These are phyloP conservation scores for Hypomyces perniciosus DNA, from an alignment of 2,329 filamentous ascomycete genomes.

Conservation along the genomic window DNA sequence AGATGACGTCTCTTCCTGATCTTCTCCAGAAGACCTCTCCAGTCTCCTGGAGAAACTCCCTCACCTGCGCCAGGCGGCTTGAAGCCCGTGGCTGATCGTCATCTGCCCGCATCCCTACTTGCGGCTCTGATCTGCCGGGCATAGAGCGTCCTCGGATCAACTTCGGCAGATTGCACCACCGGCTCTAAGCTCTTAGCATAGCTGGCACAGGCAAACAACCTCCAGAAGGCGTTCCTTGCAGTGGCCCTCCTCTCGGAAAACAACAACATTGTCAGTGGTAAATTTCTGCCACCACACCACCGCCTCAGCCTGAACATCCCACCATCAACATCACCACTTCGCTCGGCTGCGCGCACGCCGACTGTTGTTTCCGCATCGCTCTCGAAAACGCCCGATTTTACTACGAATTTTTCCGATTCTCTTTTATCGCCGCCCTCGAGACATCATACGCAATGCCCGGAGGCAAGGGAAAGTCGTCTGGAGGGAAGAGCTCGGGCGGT, in stretches of 20 bases:
- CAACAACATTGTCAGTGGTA: conserved; percentile 16
- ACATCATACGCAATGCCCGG: conserved; percentile 55
- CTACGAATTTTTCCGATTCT: conserved; percentile 1
- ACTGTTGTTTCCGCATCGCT: conserved; percentile 1
- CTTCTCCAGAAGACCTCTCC: too few relatives aligned
- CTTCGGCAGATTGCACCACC: not conserved
- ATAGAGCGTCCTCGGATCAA: not conserved
- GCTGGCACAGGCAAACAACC: not conserved
- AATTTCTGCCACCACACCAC: conserved; percentile 19
- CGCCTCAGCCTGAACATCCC: conserved; percentile 8
- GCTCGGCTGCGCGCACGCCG: conserved; percentile 6
- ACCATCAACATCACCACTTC: conserved; percentile 7
- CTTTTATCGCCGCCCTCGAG: conserved; percentile 1
- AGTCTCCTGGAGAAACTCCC: too few relatives aligned
- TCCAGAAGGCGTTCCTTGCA: conserved; percentile 13
- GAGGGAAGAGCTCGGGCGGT: conserved; percentile 80
- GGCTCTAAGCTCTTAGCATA: not conserved
- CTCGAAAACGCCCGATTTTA: conserved; percentile 3
- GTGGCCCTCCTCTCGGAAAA: conserved; percentile 9
- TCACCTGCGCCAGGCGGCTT: too few relatives aligned
- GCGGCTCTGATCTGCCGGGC: not conserved
- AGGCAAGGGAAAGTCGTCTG: conserved; percentile 89
- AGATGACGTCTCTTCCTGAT: too few relatives aligned
- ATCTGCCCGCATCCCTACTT: too few relatives aligned
- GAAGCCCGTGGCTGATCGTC: too few relatives aligned